Percentiles rank a stretch among this genome's conserved stretches.
These are phyloP conservation scores for Candida pseudoglaebosa DNA, from an alignment of 805 yeast species.

Conservation along the genomic window DNA sequence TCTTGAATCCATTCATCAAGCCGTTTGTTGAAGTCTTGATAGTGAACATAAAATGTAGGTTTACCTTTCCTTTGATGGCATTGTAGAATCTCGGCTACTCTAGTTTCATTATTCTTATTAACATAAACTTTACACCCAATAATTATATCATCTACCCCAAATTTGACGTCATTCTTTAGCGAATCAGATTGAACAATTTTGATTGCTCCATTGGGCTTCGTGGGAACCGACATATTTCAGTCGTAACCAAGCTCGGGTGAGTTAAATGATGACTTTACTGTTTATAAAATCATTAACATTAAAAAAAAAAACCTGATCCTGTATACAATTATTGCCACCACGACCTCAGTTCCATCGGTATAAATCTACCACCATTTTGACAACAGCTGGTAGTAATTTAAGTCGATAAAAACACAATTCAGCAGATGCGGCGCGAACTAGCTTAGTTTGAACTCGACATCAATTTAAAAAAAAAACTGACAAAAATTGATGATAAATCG, in stretches of 20 bases:
- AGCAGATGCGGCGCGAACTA: no score
- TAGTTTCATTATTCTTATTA: slow-evolving; percentile 70
- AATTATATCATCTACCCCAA: slow-evolving; percentile 46
- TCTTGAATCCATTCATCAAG: slow-evolving; percentile 90
- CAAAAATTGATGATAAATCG: no score
- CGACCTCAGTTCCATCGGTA: no score
- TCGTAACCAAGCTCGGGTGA: no score
- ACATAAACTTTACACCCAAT: slow-evolving; percentile 83
- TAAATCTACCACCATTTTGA: no score
- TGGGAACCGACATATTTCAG: slow-evolving; percentile 1
- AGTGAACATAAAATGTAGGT: slow-evolving; percentile 86
- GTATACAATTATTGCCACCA: background rate
- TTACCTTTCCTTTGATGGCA: slow-evolving; percentile 71
- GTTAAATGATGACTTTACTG: no score
- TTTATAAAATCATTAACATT: no score
- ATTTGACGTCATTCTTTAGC: slow-evolving; percentile 8
- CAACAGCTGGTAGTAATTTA: no score
- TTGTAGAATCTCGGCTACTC: slow-evolving; percentile 84
- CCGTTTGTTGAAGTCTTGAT: slow-evolving; percentile 90
- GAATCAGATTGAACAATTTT: slow-evolving; percentile 2
- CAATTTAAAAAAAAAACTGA: no score
- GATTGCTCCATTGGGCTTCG: background rate
- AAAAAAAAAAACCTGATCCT: background rate
- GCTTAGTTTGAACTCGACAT: no score
- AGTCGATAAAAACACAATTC: no score